Conservation (phyloP, 257 asterid genomes). For the Solanum microdontum region DNA sequence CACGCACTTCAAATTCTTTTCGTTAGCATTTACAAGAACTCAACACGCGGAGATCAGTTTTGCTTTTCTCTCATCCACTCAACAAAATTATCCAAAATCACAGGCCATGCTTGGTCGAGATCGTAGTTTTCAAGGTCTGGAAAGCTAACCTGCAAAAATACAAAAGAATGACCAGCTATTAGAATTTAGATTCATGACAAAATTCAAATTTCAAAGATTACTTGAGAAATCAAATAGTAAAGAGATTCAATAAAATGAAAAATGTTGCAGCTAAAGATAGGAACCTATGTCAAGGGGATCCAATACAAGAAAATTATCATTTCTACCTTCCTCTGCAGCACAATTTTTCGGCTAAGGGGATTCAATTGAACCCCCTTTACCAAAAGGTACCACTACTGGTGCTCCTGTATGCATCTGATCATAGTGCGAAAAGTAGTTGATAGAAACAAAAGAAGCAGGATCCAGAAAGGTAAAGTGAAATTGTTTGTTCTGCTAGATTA, state of each 20-base stretch:
- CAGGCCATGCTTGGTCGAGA: conserved; percentile 27
- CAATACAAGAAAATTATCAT: not conserved
- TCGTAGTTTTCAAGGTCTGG: conserved; percentile 26
- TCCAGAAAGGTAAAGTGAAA: not conserved
- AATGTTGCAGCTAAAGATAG: not conserved
- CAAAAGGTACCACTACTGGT: not conserved
- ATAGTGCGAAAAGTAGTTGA: not conserved
- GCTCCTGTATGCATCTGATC: not conserved
- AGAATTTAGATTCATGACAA: not conserved
- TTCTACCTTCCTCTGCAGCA: not conserved
- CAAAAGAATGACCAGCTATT: not conserved
- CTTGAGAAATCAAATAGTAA: not conserved
- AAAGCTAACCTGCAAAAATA: conserved; percentile 22
- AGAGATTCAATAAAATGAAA: not conserved
- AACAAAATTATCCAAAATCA: conserved; percentile 29
- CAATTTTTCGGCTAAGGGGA: not conserved
- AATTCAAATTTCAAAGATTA: not conserved
- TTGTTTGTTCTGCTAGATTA: not conserved
- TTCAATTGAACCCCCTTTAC: not conserved
- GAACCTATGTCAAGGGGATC: not conserved
- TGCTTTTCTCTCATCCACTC: conserved; percentile 26
- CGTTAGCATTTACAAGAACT: conserved; percentile 1
- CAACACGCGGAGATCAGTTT: not conserved
- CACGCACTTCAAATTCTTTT: not conserved
- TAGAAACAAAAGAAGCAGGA: not conserved